These are phyloP conservation scores for Iberis pinnata DNA, from an alignment of 345 rosid genomes.

Conservation along the genomic window DNA sequence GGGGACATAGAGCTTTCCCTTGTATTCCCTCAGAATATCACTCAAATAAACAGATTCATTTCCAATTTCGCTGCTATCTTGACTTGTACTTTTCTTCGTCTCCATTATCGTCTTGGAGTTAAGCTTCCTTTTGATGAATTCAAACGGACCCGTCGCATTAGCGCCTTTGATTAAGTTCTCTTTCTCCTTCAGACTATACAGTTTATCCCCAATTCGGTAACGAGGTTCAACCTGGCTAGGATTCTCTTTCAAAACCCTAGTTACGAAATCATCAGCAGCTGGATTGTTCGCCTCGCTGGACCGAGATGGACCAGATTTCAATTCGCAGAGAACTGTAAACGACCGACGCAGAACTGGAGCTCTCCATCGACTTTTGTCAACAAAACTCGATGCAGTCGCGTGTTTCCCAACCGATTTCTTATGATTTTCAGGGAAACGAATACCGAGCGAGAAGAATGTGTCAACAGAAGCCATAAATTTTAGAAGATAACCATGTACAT, in stretches of 20 bases:
- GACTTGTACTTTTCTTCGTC: too few relatives aligned
- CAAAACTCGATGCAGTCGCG: constrained; percentile 12
- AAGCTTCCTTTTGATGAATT: constrained; percentile 38
- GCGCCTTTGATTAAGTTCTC: constrained; percentile 38
- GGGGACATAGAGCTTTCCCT: constrained; percentile 83
- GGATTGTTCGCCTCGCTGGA: constrained; percentile 28
- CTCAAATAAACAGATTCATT: constrained; percentile 57
- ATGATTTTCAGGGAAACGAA: constrained; percentile 23
- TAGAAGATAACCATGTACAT: constrained; percentile 5
- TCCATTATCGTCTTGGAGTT: constrained; percentile 31
- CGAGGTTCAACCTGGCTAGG: constrained; percentile 80
- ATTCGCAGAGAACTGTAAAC: constrained; percentile 43
- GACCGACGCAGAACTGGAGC: constrained; percentile 42
- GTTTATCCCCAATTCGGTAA: constrained; percentile 48
- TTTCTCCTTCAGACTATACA: constrained; percentile 56
- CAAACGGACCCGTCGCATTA: constrained; percentile 36
- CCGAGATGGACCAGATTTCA: constrained; percentile 27
- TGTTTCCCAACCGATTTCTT: constrained; percentile 20
- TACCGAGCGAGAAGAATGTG: constrained; percentile 35
- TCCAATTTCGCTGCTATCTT: too few relatives aligned
- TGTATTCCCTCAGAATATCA: constrained; percentile 69
- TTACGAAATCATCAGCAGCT: constrained; percentile 48
- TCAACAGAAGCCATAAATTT: constrained; percentile 48
- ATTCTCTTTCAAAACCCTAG: constrained; percentile 67
- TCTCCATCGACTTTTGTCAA: constrained; percentile 27